phyloP scores from a whole-genome alignment of 257 asterid species.

The Mitragyna speciosa region DNA sequence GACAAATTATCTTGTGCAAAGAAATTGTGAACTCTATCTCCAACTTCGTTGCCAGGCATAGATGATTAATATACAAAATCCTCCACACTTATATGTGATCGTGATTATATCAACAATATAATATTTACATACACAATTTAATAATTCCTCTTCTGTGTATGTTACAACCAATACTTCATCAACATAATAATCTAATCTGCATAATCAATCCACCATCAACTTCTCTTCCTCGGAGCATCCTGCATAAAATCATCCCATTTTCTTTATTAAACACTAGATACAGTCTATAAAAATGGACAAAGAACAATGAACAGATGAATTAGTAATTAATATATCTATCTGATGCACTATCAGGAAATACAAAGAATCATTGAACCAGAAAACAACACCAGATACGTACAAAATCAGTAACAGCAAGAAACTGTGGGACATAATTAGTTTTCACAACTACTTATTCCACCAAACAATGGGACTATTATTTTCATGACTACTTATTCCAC shows the following conservation, averaged over 20 bases:
- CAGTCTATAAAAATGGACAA: background rate
- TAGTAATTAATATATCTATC: background rate
- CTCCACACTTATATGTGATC: slow-evolving; percentile 8
- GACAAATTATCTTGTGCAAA: slow-evolving; percentile 69
- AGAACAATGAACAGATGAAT: background rate
- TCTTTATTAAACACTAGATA: background rate
- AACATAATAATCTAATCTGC: background rate
- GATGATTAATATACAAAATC: slow-evolving; percentile 47
- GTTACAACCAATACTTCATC: background rate
- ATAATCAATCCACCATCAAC: background rate
- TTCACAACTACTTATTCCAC: background rate
- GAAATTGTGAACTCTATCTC: slow-evolving; percentile 90
- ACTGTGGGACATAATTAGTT: background rate
- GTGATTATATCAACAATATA: slow-evolving; percentile 16
- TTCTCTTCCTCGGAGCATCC: slow-evolving; percentile 7
- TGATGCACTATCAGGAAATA: background rate
- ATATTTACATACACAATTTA: background rate
- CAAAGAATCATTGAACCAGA: background rate
- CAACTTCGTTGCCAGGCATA: slow-evolving; percentile 93
- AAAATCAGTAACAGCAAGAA: background rate
- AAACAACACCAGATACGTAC: background rate
- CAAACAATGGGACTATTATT: too few relatives aligned
- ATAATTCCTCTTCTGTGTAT: background rate
- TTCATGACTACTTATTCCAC: background rate
- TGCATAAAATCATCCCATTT: slow-evolving; percentile 2